Evolutionary conservation across 163 green algal species (phyloP), one percentile per base, ranked within the genome.

Genomic region (Prototheca cutis): DNA sequence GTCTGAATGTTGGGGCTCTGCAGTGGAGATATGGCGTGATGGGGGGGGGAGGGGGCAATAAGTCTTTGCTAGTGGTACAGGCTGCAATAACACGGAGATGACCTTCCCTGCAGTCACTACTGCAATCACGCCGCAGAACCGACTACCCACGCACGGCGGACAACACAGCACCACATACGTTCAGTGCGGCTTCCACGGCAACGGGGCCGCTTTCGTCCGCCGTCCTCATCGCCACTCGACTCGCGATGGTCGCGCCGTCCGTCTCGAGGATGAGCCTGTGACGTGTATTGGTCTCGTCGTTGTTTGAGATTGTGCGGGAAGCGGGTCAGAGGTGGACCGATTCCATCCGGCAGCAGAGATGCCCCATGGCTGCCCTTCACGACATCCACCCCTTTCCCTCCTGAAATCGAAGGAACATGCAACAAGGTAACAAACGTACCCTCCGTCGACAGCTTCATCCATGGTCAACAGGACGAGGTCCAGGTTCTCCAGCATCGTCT

Each of bases 401-500:
- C n/a, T n/a, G n/a, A n/a, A n/a, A n/a, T n/a, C n/a, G n/a, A n/a
- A n/a, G n/a, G n/a, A n/a, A n/a, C n/a, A n/a, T n/a, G n/a, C n/a
- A n/a, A n/a, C n/a, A n/a, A n/a, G n/a, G n/a, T n/a, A n/a, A n/a
- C n/a, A n/a, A n/a, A n/a, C n/a, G n/a, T 55, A 96, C 82, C 93
- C 93, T n/a, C 85, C 83, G 61, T 98, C 93, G 6, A 96, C 65
- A n/a, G 95, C 89, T 62, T 99, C 93, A 57, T 99, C 93, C 55
- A 98, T 88, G 23, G 80, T 81, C 32, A 99, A 77, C 45, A 99
- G 81, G 51, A 97, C 81, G 29, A 98, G 82, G 72, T 99, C 93
- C 62, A 98, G 74, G 74, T 99, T 99, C 69, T 99, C 93, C 32
- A 99, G 79, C 30, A 95, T 88, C 10, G 90, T 95, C 77, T 95